Percentiles rank a stretch among this genome's conserved stretches.
Conservation (phyloP, 225 moss, liverwort and hornwort genomes). For the Bryoerythrophyllum caledonicum region DNA sequence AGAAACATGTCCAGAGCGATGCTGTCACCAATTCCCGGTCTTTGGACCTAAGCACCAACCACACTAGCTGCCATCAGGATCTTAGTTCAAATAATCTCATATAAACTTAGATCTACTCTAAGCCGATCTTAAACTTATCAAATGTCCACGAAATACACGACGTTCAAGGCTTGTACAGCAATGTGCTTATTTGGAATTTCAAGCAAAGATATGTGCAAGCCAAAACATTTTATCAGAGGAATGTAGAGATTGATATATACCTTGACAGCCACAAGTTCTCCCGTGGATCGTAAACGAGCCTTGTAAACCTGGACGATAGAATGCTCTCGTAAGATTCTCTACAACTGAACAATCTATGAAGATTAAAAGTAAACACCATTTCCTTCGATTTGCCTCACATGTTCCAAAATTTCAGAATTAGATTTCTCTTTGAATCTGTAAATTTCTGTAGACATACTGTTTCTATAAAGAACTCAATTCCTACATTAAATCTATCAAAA, state of each 20-base stretch:
- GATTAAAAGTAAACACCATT: not conserved
- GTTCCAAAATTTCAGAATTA: not conserved
- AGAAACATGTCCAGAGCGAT: conserved; percentile 76
- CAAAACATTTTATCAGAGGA: not conserved
- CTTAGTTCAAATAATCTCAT: not conserved
- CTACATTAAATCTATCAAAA: not conserved
- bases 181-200: not conserved
- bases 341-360: not conserved
- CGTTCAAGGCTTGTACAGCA: conserved; percentile 9
- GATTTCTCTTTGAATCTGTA: not conserved
- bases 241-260: conserved; percentile 27
- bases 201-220: not conserved
- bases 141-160: not conserved
- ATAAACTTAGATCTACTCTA: not conserved
- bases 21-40: conserved; percentile 74
- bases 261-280: conserved; percentile 71
- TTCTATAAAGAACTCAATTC: not conserved
- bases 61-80: conserved; percentile 19
- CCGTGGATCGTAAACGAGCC: conserved; percentile 55
- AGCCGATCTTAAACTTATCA: conserved; percentile 14
- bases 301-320: conserved; percentile 58
- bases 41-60: conserved; percentile 52
- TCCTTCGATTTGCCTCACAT: not conserved
- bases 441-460: not conserved
- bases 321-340: conserved; percentile 3